Evolutionary conservation across 1,139 yeast species (phyloP), one percentile per base, ranked within the genome.

Genomic region (Geotrichum aggregatum): DNA sequence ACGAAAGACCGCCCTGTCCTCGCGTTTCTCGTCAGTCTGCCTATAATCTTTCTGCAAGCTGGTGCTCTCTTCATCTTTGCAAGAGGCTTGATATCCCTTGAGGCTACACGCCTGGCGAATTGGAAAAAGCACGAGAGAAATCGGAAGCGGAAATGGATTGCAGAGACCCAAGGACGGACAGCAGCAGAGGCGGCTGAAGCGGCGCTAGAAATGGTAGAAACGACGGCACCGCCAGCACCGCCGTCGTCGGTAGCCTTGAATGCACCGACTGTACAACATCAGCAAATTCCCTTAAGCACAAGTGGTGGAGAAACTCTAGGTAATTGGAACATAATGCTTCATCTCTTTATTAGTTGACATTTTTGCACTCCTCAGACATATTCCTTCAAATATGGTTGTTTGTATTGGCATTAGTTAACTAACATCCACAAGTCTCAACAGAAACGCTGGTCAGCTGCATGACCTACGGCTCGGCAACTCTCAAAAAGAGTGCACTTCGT

Each of bases 381-480:
- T n/a, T n/a, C n/a, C n/a, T n/a, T 34, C 36, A 34, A 34, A 16
- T 34, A n/a, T 24, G n/a, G n/a, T n/a, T n/a, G n/a, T n/a, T n/a
- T n/a, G n/a, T n/a, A n/a, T n/a, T 13, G n/a, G 34, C n/a, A 35
- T 19, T 11, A 3, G 11, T 14, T 35, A 14, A 38, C 41, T 14
- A 16, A 38, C 41, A 13, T 4, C 36, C n/a, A 26, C 28, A 24
- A 24, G 35, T 42, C n/a, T 14, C 35, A n/a, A 14, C 45, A 7
- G 36, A 42, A 14, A 42, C 45, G 8, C 45, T 42, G 4, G 45
- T 28, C 8, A 14, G 22, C 13, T 42, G 45, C n/a, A 21, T 42
- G 5, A n/a, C 6, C 26, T 6, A 42, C 13, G 45, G 45, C 21
- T 26, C 45, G 19, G 35, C 45, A n/a, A 24, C 21, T 14, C 35